Evolutionary conservation across 2,329 filamentous ascomycete species (phyloP).

Genomic region (Hirsutella rhossiliensis): DNA sequence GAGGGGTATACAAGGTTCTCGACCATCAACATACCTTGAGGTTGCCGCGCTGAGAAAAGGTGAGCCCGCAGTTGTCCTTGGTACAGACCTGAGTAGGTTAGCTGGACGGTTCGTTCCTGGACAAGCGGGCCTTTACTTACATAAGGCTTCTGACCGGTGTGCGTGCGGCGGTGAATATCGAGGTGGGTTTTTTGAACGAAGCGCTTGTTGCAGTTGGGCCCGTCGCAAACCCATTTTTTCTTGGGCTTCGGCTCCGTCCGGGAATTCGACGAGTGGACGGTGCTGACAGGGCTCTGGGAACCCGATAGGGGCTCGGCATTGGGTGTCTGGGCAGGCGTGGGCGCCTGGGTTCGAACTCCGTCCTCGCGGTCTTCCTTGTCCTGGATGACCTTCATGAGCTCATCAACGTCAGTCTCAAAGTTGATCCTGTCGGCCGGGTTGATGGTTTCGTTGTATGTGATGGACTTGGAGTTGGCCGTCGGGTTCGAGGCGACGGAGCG

Average conservation of each 20-base stretch:
- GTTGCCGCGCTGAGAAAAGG: constrained; percentile 85
- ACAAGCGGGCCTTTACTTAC: constrained; percentile 38
- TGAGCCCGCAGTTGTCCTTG: constrained; percentile 59
- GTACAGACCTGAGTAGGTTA: constrained; percentile 47
- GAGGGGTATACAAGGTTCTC: too few species aligned
- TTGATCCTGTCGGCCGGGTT: constrained; percentile 38
- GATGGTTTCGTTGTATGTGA: constrained; percentile 32
- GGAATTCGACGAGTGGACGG: constrained; percentile 12
- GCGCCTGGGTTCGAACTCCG: constrained; percentile 12
- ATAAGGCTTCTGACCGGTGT: constrained; percentile 85
- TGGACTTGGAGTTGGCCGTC: constrained; percentile 24
- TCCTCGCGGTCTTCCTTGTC: constrained; percentile 38
- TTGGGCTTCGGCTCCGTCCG: constrained; percentile 15
- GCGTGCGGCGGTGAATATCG: constrained; percentile 76
- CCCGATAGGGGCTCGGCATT: constrained; percentile 3
- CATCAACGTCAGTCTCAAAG: constrained; percentile 76
- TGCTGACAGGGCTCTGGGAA: constrained; percentile 17
- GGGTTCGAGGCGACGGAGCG: constrained; percentile 14
- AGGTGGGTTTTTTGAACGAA: constrained; percentile 91
- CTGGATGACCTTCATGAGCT: constrained; percentile 81
- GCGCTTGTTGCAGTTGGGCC: constrained; percentile 64
- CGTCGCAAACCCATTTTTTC: constrained; percentile 62
- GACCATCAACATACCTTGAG: constrained; percentile 51
- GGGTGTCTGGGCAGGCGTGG: constrained; percentile 11
- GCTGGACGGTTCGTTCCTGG: background rate